Base-by-base conservation (phyloP, 2,329 filamentous ascomycete species). In the Beauveria sp. region DNA sequence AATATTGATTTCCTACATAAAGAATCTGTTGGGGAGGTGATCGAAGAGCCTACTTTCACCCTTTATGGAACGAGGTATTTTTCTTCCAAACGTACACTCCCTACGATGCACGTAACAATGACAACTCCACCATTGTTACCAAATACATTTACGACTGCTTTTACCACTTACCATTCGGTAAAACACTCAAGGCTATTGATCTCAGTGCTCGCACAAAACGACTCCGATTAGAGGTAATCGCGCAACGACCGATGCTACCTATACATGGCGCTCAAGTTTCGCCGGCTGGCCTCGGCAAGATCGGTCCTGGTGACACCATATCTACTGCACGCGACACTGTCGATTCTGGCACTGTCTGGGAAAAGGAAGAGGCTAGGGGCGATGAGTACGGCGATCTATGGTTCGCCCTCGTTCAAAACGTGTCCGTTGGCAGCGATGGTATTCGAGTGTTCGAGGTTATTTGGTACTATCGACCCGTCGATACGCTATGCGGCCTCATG, bases 401-500 rank as follows among this genome's bases (percentile, higher is more conserved):
- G 88, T 87, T 88, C 67, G 88, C 84, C 0, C 84, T 88, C 30
- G 86, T 95, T 0, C 87, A 90, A 61, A 73, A 72, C 2, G 73
- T 88, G 0, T 74, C 79, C 9, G 58, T 70, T 1, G 67, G 69
- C 2, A 65, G 70, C 4, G 66, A 69, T 12, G 77, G 78, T 0
- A 65, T 64, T 18, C 72, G 70, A 0, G 74, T 75, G 1, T 83
- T 92, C 12, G 80, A 87, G 60, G 82, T 92, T 0, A 78, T 89
- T 1, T 95, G 90, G 90, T 76, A 95, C 0, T 93, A 93, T 66
- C 78, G 82, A 2, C 82, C 90, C 0, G 76, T 78, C 0, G 87
- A 95, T 59, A 95, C 91, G 0, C 82, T 87, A 0, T 89, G 91
- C 49, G 82, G 80, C 0, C 74, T 81, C 6, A 86, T 87, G 73